Evolutionary conservation across 164 flowering plant genomes (phyloP).

Genomic region (Magnolia kwangsiensis): DNA sequence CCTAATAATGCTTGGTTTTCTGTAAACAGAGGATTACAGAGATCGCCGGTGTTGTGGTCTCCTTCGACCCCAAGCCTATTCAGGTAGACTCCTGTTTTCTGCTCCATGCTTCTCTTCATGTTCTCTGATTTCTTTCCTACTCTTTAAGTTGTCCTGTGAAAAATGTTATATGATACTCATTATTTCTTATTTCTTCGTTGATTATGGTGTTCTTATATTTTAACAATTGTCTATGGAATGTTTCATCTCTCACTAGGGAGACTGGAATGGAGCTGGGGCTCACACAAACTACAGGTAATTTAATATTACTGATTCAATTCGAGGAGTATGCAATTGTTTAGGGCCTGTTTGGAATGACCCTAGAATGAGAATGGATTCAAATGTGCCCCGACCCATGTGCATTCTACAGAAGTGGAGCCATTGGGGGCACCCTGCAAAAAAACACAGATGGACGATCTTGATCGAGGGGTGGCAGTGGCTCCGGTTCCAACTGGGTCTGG

Average conservation of each 20-base stretch:
- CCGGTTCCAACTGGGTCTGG: too few species aligned
- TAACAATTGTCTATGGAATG: background rate
- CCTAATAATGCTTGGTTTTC: background rate
- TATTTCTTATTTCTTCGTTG: too few species aligned
- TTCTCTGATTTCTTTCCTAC: background rate
- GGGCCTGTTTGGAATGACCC: background rate
- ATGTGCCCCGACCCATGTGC: background rate
- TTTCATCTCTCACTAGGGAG: slow-evolving; percentile 51
- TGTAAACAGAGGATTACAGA: slow-evolving; percentile 80
- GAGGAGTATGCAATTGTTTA: background rate
- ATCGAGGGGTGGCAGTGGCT: background rate
- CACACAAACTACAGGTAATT: slow-evolving; percentile 86
- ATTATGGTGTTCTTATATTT: background rate
- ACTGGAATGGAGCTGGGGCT: slow-evolving; percentile 97
- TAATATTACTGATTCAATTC: background rate
- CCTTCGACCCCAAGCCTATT: slow-evolving; percentile 91
- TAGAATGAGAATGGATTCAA: background rate
- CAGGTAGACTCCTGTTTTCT: slow-evolving; percentile 32
- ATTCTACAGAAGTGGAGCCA: background rate
- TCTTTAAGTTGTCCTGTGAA: background rate
- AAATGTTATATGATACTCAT: background rate
- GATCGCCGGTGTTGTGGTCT: slow-evolving; percentile 79
- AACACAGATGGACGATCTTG: background rate
- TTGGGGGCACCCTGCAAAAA: background rate
- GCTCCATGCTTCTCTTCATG: too few species aligned